Base-by-base conservation (phyloP, 1,139 yeast genomes). In the Debaryomyces nepalensis region DNA sequence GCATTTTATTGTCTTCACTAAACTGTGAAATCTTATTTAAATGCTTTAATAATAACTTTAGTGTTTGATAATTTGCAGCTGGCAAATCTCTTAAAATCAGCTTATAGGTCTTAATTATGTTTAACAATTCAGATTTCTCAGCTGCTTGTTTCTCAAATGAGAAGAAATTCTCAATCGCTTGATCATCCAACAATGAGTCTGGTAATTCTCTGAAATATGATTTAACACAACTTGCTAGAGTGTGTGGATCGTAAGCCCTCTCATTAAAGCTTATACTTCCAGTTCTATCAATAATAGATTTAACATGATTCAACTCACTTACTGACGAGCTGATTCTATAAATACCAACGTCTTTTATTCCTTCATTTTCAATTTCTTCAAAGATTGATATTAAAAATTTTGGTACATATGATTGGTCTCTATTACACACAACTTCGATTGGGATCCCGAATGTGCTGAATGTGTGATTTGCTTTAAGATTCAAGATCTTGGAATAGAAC, bases 321-420 rank as follows among this genome's bases (percentile, higher is more conserved):
- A 89, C 69, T 0, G 97, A 88, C 0, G 97, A 95, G 46, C 96
- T 88, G 48, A 91, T 87, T 61, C 99, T 82, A 62, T 93, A 93
- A 15, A 93, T 72, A 16, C 99, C 99, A 46, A 89, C 88, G 59
- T 91, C 98, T 49, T 87, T 88, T 26, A 93, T 63, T 0, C 98
- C 97, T 42, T 91, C 81, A 21, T 72, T 65, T 59, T 93, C 98
- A 49, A 93, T 84, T 53, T 85, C 95, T 35, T 73, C 73, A 52
- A 90, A 74, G 22, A 93, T 67, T 41, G 75, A 72, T 24, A 76
- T 79, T 44, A 90, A 81, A 30, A 91, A 80, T 11, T 61, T 66
- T 1, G 99, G 99, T 22, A 82, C 70, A 2, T 65, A 46, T 0
- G 80, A 64, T 10, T 77, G 70, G 51, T 89, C 96, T 40, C 97